These are phyloP conservation scores for grape (Vitis vinifera) DNA, from an alignment of 164 flowering plant genomes.

Conservation along the genomic window DNA sequence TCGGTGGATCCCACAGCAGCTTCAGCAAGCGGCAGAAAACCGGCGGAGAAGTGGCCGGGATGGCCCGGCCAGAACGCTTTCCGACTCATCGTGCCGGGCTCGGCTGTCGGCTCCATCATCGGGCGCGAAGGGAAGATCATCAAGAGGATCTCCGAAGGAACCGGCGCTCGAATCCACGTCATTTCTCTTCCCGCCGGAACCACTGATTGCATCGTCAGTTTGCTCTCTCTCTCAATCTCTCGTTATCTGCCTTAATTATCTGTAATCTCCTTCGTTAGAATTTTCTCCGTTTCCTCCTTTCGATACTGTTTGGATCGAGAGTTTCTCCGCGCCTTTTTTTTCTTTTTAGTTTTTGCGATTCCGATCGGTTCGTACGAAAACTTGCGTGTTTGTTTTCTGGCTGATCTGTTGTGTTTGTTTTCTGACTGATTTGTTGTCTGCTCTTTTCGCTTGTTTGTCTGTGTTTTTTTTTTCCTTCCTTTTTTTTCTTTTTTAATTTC, in stretches of 20 bases:
- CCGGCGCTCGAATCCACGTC: slow-evolving; percentile 2
- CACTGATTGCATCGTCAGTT: slow-evolving; percentile 1
- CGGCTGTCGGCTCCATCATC: background rate
- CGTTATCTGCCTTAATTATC: background rate
- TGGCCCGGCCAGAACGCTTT: slow-evolving; percentile 8
- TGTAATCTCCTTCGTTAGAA: too few relatives aligned
- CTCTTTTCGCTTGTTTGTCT: too few relatives aligned
- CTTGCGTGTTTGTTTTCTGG: too few relatives aligned
- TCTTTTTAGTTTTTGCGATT: too few relatives aligned
- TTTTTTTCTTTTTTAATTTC: too few relatives aligned
- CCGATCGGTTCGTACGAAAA: too few relatives aligned
- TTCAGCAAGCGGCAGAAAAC: background rate
- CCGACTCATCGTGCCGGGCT: slow-evolving; percentile 1
- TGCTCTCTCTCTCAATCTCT: background rate
- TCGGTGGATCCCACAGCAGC: background rate
- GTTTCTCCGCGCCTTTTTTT: too few relatives aligned
- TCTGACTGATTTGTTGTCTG: too few relatives aligned
- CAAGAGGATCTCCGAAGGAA: slow-evolving; percentile 3
- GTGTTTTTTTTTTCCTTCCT: too few relatives aligned
- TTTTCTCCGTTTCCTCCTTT: too few relatives aligned
- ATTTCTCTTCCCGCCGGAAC: slow-evolving; percentile 1
- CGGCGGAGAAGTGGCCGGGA: slow-evolving; percentile 4
- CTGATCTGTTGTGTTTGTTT: too few relatives aligned
- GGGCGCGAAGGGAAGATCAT: slow-evolving; percentile 1
- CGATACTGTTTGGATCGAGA: too few relatives aligned